Evolutionary conservation across 768 basidiomycete species (phyloP), one percentile per base, ranked within the genome.

Genomic region (Lentinula edodes): DNA sequence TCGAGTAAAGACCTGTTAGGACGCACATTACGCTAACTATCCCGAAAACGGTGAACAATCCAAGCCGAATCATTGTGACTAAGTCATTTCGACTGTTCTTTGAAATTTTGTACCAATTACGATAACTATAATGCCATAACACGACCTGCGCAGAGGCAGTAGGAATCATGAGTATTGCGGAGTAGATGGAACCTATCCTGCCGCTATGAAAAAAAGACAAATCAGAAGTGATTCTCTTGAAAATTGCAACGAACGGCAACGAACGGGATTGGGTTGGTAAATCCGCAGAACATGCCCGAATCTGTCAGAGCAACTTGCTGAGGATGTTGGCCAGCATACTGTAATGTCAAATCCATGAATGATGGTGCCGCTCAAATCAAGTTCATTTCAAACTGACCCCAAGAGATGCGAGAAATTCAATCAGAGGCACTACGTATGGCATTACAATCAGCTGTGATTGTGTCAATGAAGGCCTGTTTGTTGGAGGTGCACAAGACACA

Each of bases 241-340:
- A 28, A 6, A 28, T 13, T 32, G 50, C 34, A 46, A 16, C 7
- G 12, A 38, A n/a, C 34, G 15, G 9, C 20, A n/a, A 60, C 61
- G 45, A 35, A 63, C 62, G 20, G 23, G 32, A 38, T 45, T 3
- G 59, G 20, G 28, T 34, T 52, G 7, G 36, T 58, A 13, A 61
- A 23, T 9, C 46, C 52, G 45, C 63, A 64, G n/a, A 51, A 52
- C 63, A 64, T 64, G 61, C 59, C 59, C 12, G 60, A 57, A 5
- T 54, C 39, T 9, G 35, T 38, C 0, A 64, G 61, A n/a, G 48
- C 23, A 10, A 61, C 60, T 45, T 55, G 10, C 9, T 41, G 16
- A n/a, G 60, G 61, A 48, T 61, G 9, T 12, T 48, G 36, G 6
- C 32, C 38, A 12, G 61, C 63, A 23, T 61, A 61, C 63, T 64